Percentiles rank a stretch among this genome's conserved stretches.
Conservation (phyloP, 805 yeast genomes). For the Candida broadrunensis region DNA sequence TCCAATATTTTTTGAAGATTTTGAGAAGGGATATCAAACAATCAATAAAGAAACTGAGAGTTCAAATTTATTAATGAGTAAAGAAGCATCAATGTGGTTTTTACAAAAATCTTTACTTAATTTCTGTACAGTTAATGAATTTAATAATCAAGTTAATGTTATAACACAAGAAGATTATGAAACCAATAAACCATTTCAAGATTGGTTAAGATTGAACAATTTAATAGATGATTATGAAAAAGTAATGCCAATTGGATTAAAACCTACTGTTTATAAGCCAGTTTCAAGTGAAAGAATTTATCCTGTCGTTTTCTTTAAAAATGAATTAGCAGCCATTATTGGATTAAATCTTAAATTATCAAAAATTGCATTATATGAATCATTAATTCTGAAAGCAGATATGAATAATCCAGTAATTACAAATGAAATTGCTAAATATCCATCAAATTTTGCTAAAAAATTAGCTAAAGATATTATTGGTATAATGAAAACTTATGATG, state of each 20-base stretch:
- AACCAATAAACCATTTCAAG: conserved; percentile 16
- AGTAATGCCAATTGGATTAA: conserved; percentile 24
- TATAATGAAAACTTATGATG: conserved; percentile 34
- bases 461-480: conserved; percentile 37
- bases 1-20: conserved; percentile 24
- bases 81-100: conserved; percentile 33
- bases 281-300: conserved; percentile 17
- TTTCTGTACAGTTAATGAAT: conserved; percentile 22
- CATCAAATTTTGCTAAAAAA: conserved; percentile 20
- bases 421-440: conserved; percentile 19
- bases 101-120: conserved; percentile 25
- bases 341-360: conserved; percentile 28
- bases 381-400: conserved; percentile 18
- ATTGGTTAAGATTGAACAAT: conserved; percentile 26
- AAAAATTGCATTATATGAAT: conserved; percentile 26
- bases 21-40: conserved; percentile 7
- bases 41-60: conserved; percentile 3
- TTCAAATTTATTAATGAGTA: conserved; percentile 7
- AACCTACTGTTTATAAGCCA: conserved; percentile 31
- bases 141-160: conserved; percentile 22
- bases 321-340: conserved; percentile 32
- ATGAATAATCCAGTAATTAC: conserved; percentile 10
- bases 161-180: conserved; percentile 23
- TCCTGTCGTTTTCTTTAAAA: conserved; percentile 33
- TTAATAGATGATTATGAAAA: conserved; percentile 26